Conservation (phyloP, 192 early-diverging fungal species). For the Mortierella hygrophila region DNA sequence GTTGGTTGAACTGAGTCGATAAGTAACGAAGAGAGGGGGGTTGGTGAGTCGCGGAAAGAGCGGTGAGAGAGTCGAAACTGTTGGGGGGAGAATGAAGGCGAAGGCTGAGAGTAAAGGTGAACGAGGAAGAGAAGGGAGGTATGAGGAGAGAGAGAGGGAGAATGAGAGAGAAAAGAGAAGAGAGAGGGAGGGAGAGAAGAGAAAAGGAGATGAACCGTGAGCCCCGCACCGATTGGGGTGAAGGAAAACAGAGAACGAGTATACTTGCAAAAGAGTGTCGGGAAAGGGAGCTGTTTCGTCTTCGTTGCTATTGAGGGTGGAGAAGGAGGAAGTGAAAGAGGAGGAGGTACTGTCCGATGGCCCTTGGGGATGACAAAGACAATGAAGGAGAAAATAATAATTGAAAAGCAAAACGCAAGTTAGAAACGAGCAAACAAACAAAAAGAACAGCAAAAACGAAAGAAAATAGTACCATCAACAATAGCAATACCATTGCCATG, state of each 20-base stretch:
- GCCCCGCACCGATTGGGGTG: not conserved
- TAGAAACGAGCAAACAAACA: not conserved
- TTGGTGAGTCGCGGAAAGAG: not conserved
- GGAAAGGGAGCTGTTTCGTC: not conserved
- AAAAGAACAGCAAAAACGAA: not conserved
- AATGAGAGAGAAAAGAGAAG: not conserved
- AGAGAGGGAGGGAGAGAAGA: not conserved
- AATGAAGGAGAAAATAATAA: not conserved
- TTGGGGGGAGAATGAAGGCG: too few relatives aligned
- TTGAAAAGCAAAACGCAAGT: not conserved
- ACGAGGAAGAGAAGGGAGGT: not conserved
- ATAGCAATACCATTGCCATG: not conserved
- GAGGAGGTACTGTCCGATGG: not conserved
- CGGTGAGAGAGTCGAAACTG: not conserved
- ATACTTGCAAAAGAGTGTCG: not conserved
- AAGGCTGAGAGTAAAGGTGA: not conserved
- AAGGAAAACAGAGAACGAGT: not conserved
- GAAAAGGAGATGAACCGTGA: not conserved
- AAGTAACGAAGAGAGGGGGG: not conserved
- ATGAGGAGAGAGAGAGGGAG: not conserved
- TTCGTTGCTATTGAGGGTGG: not conserved
- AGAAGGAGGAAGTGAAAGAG: not conserved
- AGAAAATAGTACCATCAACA: not conserved
- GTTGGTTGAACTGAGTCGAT: not conserved
- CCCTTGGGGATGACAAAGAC: constrained; percentile 10